Percentiles rank a stretch among this genome's conserved stretches.
Conservation (phyloP, 768 basidiomycete genomes). For the Lentinus tigrinus region DNA sequence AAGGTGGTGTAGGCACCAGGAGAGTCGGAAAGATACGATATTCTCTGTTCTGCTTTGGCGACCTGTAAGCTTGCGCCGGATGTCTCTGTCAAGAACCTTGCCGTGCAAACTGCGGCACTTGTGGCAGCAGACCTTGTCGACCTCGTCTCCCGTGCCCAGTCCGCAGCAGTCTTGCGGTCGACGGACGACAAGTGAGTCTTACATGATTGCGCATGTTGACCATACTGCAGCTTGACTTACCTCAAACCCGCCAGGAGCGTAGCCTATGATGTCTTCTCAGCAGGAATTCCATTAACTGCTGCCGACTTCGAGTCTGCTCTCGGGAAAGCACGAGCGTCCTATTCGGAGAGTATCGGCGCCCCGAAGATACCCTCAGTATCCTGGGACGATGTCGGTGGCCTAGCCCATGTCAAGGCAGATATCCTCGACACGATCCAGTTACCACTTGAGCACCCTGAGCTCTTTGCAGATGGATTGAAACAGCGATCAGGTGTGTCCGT, state of each 20-base stretch:
- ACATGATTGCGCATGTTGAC: background rate
- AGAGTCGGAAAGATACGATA: conserved; percentile 68
- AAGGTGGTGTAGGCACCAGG: conserved; percentile 61
- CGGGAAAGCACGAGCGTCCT: conserved; percentile 66
- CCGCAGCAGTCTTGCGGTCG: conserved; percentile 53
- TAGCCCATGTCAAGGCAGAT: conserved; percentile 83
- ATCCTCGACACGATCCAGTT: conserved; percentile 96
- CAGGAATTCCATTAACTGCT: conserved; percentile 45
- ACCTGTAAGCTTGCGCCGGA: conserved; percentile 60
- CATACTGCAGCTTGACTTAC: background rate
- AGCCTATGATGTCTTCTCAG: conserved; percentile 31
- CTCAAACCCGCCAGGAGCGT: background rate
- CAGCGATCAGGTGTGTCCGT: conserved; percentile 78
- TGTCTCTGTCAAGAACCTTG: conserved; percentile 68
- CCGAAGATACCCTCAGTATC: conserved; percentile 93
- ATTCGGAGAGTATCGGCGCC: conserved; percentile 93
- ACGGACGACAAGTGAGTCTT: conserved; percentile 34
- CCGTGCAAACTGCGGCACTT: conserved; percentile 88
- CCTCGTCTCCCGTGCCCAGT: conserved; percentile 59
- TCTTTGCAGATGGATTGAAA: conserved; percentile 89
- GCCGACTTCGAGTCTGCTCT: conserved; percentile 76
- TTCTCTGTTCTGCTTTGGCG: conserved; percentile 49
- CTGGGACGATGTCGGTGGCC: conserved; percentile 97
- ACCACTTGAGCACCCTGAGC: conserved; percentile 84
- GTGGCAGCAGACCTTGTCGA: conserved; percentile 78